phyloP scores from a whole-genome alignment of 164 flowering plant genomes.

The Warburgia ugandensis region DNA sequence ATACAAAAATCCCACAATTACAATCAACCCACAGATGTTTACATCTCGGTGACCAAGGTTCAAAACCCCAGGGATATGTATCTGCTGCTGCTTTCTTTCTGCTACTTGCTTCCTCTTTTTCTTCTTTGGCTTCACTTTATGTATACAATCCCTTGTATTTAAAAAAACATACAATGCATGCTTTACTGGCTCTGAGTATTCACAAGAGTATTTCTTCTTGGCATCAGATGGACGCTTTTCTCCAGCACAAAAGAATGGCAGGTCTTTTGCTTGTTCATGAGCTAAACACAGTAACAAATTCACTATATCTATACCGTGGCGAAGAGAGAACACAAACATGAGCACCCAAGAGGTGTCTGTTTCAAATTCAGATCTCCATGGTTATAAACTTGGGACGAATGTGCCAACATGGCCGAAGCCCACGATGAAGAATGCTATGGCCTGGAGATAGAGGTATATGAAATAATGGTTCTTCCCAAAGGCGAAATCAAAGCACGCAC shows the following conservation, averaged over 20 bases:
- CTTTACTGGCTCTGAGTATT: slow-evolving; percentile 9
- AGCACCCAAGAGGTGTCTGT: too few species aligned
- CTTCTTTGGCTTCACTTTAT: slow-evolving; percentile 2
- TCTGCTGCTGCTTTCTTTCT: too few species aligned
- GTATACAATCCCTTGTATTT: background rate
- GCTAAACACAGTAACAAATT: slow-evolving; percentile 1
- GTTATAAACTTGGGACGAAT: too few species aligned
- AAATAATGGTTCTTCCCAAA: slow-evolving; percentile 60
- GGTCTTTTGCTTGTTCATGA: background rate
- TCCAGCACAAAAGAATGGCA: slow-evolving; percentile 11
- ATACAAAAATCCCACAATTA: slow-evolving; percentile 6
- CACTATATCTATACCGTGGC: background rate
- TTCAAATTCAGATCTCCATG: too few species aligned
- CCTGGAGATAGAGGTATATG: slow-evolving; percentile 60
- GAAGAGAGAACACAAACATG: slow-evolving; percentile 2
- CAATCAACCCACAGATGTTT: slow-evolving; percentile 8
- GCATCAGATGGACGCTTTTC: slow-evolving; percentile 4
- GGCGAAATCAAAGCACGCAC: slow-evolving; percentile 53
- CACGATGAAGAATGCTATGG: slow-evolving; percentile 58
- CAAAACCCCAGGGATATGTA: too few species aligned
- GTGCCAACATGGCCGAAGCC: slow-evolving; percentile 84
- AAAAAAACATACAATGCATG: slow-evolving; percentile 1
- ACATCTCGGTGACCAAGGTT: slow-evolving; percentile 2
- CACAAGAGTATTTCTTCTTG: slow-evolving; percentile 11
- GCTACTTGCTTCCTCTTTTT: background rate